Conservation (phyloP, 768 basidiomycete genomes). For the Ramaria sp. region DNA sequence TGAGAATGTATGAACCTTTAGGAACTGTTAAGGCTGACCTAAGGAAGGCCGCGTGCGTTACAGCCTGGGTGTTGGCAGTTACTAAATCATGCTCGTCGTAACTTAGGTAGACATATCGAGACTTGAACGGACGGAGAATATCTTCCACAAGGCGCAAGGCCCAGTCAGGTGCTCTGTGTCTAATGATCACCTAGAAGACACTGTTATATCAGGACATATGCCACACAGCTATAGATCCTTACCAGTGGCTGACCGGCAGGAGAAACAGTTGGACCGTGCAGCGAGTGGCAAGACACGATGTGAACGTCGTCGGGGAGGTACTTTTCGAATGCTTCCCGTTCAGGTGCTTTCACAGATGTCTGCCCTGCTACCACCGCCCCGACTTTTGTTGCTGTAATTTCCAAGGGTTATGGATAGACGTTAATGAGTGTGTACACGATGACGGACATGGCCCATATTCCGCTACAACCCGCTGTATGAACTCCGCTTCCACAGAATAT, state of each 20-base stretch:
- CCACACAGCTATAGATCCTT: constrained; percentile 15
- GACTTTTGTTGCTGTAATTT: constrained; percentile 69
- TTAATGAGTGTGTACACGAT: not conserved
- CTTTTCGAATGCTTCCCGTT: constrained; percentile 80
- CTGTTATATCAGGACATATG: not conserved
- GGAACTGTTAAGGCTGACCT: constrained; percentile 38
- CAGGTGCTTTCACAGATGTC: constrained; percentile 94
- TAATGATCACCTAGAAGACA: constrained; percentile 65
- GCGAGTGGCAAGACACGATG: constrained; percentile 88
- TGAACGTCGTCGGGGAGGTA: constrained; percentile 77
- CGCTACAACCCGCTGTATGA: constrained; percentile 70
- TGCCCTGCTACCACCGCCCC: constrained; percentile 91
- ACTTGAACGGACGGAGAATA: constrained; percentile 69
- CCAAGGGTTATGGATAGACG: not conserved
- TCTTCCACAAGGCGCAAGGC: constrained; percentile 70
- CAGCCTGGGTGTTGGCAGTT: constrained; percentile 97
- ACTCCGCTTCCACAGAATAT: constrained; percentile 92
- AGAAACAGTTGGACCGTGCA: constrained; percentile 88
- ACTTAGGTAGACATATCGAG: constrained; percentile 84
- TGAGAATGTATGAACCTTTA: not conserved
- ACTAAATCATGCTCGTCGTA: constrained; percentile 95
- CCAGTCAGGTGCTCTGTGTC: constrained; percentile 70
- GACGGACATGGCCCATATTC: constrained; percentile 86
- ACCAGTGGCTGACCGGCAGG: constrained; percentile 88
- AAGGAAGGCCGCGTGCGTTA: constrained; percentile 95